phyloP scores from a whole-genome alignment of 768 basidiomycete species.

The Russula virescens region DNA sequence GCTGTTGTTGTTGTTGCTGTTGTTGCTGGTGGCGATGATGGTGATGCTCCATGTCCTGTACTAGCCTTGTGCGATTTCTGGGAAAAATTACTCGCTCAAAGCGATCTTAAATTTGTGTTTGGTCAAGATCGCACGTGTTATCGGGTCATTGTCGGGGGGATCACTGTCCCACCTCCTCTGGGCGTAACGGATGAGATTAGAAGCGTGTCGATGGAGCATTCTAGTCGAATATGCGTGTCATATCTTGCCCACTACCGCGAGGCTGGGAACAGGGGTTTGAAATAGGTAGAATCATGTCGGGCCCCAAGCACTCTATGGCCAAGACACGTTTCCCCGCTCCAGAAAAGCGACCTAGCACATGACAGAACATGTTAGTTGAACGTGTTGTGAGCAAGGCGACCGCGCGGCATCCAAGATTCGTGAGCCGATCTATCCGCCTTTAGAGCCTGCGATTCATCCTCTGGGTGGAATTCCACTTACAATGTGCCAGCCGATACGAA shows the following conservation, averaged over 20 bases:
- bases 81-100: not conserved
- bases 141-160: not conserved
- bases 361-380: not conserved
- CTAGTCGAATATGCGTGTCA: not conserved
- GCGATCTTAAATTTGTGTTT: slow-evolving; percentile 1
- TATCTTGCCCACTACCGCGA: not conserved
- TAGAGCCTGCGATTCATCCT: too few species aligned
- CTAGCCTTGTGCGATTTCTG: slow-evolving; percentile 1
- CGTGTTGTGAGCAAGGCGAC: slow-evolving; percentile 1
- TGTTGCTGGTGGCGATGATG: not conserved
- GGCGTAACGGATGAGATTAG: slow-evolving; percentile 6
- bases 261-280: not conserved
- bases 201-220: not conserved
- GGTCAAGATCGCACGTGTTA: not conserved
- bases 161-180: not conserved
- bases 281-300: not conserved
- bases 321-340: slow-evolving; percentile 1
- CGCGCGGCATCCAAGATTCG: not conserved
- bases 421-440: not conserved
- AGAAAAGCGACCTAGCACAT: not conserved
- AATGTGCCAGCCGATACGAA: not conserved
- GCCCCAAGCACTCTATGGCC: not conserved
- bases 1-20: too few species aligned
- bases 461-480: not conserved
- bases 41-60: not conserved